These are phyloP conservation scores for Zoysia matrella DNA, from an alignment of 202 grass and related monocot species.

Conservation along the genomic window DNA sequence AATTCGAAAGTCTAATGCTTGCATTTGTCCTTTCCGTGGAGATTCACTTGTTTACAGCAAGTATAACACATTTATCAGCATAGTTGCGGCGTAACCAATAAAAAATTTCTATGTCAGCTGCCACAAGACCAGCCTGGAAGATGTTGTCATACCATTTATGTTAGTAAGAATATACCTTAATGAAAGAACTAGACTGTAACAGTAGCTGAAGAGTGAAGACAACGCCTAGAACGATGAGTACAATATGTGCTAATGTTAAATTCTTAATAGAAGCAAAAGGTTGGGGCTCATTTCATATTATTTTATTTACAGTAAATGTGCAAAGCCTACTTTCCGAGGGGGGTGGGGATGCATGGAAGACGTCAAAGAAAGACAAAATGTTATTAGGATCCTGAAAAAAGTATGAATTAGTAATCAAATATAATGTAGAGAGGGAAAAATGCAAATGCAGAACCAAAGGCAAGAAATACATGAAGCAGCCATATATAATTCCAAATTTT, in stretches of 20 bases:
- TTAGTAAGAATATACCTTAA: slow-evolving; percentile 13
- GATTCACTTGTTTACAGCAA: slow-evolving; percentile 98
- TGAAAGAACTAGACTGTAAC: not conserved
- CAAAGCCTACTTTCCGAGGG: not conserved
- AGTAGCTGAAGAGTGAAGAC: not conserved
- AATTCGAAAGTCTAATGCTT: slow-evolving; percentile 73
- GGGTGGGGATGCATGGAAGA: not conserved
- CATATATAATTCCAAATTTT: not conserved
- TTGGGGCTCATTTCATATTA: not conserved
- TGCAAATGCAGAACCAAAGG: not conserved
- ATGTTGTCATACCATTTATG: slow-evolving; percentile 12
- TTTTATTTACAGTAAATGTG: not conserved
- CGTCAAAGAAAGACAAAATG: not conserved
- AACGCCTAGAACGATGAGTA: not conserved
- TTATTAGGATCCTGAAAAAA: not conserved
- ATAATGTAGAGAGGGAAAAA: not conserved
- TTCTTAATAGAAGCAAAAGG: not conserved
- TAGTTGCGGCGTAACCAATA: slow-evolving; percentile 89
- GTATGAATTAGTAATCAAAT: not conserved
- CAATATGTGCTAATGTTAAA: not conserved
- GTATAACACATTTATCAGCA: slow-evolving; percentile 78
- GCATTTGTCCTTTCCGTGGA: slow-evolving; percentile 79
- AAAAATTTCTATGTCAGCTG: slow-evolving; percentile 90
- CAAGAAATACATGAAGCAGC: not conserved
- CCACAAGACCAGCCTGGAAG: slow-evolving; percentile 81